Percentiles rank a stretch among this genome's conserved stretches.
phyloP scores from a whole-genome alignment of 2,329 filamentous ascomycete genomes.

The Rhytidhysteron rufulum region DNA sequence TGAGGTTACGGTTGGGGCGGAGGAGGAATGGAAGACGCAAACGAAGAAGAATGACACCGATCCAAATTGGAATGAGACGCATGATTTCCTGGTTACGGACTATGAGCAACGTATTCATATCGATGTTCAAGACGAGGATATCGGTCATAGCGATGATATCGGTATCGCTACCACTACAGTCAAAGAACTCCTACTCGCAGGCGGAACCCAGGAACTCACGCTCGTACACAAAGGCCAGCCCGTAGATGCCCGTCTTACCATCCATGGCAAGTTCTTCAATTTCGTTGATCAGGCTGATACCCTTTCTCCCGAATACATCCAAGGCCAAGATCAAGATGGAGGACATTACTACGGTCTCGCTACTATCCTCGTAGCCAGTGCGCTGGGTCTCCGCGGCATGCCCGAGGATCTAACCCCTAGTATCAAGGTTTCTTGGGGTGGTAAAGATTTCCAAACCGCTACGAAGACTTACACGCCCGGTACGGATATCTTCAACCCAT shows the following conservation, averaged over 20 bases:
- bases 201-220: conserved; percentile 40
- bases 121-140: conserved; percentile 45
- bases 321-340: conserved; percentile 19
- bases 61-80: conserved; percentile 47
- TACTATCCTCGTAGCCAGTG: conserved; percentile 44
- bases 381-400: conserved; percentile 39
- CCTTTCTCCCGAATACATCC: conserved; percentile 26
- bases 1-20: conserved; percentile 43
- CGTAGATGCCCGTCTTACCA: conserved; percentile 32
- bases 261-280: conserved; percentile 41
- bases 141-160: conserved; percentile 43
- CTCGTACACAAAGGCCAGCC: conserved; percentile 37
- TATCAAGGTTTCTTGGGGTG: conserved; percentile 43
- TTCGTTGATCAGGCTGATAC: conserved; percentile 35
- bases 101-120: conserved; percentile 41
- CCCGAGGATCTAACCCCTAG: conserved; percentile 45
- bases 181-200: conserved; percentile 40
- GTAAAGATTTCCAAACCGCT: conserved; percentile 40
- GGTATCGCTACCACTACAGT: conserved; percentile 40
- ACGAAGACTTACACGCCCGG: conserved; percentile 44
- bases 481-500: conserved; percentile 47
- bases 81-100: conserved; percentile 47
- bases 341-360: conserved; percentile 39
- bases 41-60: conserved; percentile 41
- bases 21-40: conserved; percentile 42